phyloP scores from a whole-genome alignment of 345 rosid species.

The Carallia pectinifolia region DNA sequence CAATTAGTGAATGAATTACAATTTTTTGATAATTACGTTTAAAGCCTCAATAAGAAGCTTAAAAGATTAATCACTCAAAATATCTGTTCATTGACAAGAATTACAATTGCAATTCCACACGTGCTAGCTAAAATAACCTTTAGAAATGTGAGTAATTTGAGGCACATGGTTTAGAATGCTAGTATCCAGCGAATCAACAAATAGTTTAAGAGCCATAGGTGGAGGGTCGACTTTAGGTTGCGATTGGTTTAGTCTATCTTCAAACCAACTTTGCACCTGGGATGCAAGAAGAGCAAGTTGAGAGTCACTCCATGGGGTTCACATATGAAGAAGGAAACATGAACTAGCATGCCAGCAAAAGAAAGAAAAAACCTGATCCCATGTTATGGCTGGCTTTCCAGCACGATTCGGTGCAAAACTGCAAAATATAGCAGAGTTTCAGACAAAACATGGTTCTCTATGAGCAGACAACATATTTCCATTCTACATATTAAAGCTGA shows the following conservation, averaged over 20 bases:
- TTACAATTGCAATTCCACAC: neutral
- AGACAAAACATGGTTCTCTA: neutral
- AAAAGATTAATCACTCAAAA: conserved; percentile 12
- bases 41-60: neutral
- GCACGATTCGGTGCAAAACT: conserved; percentile 50
- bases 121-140: conserved; percentile 42
- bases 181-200: conserved; percentile 42
- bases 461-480: neutral
- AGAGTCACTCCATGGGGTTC: neutral
- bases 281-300: conserved; percentile 17
- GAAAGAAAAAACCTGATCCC: conserved; percentile 55
- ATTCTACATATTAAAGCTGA: neutral
- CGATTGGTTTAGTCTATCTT: conserved; percentile 38
- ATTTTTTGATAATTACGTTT: neutral
- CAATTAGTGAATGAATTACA: no score
- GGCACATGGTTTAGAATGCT: conserved; percentile 14
- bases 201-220: conserved; percentile 34
- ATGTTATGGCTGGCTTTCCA: conserved; percentile 60
- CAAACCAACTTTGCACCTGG: conserved; percentile 71
- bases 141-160: conserved; percentile 27
- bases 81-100: neutral
- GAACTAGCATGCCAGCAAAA: neutral
- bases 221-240: conserved; percentile 20
- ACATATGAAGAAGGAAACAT: neutral
- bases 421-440: conserved; percentile 21